Percentiles rank a stretch among this genome's conserved stretches.
Conservation (phyloP, 2,329 filamentous ascomycete genomes). For the Aureobasidium namibiae region DNA sequence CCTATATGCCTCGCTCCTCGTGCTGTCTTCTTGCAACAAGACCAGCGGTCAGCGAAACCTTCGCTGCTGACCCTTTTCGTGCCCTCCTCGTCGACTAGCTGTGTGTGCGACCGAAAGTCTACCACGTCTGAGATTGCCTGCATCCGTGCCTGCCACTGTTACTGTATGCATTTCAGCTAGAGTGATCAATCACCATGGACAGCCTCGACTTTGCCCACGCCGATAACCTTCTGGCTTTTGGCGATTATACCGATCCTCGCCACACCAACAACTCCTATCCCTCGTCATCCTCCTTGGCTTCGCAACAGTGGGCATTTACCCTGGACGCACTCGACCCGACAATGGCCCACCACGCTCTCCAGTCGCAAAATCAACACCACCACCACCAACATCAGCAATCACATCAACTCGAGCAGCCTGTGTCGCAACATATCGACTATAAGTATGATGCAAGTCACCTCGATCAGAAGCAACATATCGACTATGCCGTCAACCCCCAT, state of each 20-base stretch:
- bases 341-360: constrained; percentile 15
- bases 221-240: constrained; percentile 34
- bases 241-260: constrained; percentile 26
- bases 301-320: constrained; percentile 4
- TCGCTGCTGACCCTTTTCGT: constrained; percentile 3
- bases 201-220: constrained; percentile 32
- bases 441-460: constrained; percentile 16
- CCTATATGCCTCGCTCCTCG: constrained; percentile 6
- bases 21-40: constrained; percentile 2
- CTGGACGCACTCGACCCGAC: constrained; percentile 24
- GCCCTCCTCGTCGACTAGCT: background rate
- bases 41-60: constrained; percentile 9
- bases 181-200: constrained; percentile 28
- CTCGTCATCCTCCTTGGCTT: constrained; percentile 14
- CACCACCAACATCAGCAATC: constrained; percentile 13
- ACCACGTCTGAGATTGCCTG: constrained; percentile 1
- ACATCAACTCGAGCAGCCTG: constrained; percentile 5
- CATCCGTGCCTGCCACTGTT: background rate
- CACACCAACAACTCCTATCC: constrained; percentile 20
- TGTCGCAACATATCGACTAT: constrained; percentile 10
- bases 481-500: constrained; percentile 1
- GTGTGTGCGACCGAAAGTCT: constrained; percentile 5
- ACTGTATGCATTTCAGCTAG: background rate
- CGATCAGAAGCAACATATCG: constrained; percentile 22
- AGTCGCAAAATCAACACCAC: constrained; percentile 16